phyloP scores from a whole-genome alignment of 768 basidiomycete species.

The Lanmaoa pseudosensibilis region DNA sequence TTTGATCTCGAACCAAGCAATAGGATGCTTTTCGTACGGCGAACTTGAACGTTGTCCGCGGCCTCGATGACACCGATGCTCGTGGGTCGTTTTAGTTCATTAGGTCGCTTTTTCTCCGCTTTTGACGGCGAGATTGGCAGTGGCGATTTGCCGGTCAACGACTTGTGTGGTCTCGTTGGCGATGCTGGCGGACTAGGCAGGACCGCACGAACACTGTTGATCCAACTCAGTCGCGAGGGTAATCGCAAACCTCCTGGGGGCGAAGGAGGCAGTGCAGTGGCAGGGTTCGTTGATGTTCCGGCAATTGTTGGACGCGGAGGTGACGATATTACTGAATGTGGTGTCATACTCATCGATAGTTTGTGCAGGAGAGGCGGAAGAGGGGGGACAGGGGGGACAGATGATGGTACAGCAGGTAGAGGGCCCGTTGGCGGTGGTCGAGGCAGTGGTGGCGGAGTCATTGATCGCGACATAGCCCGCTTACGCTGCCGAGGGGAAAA shows the following conservation, averaged over 20 bases:
- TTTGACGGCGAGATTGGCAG: constrained; percentile 7
- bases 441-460: constrained; percentile 26
- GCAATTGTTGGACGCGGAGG: constrained; percentile 9
- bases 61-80: constrained; percentile 35
- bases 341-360: constrained; percentile 9
- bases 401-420: constrained; percentile 29
- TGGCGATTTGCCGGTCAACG: constrained; percentile 3
- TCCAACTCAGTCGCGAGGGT: constrained; percentile 33
- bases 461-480: constrained; percentile 26
- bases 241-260: constrained; percentile 32
- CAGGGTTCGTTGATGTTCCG: constrained; percentile 2
- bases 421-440: constrained; percentile 32
- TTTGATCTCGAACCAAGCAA: constrained; percentile 32
- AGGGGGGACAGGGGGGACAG: constrained; percentile 26
- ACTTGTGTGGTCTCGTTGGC: constrained; percentile 19
- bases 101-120: constrained; percentile 5
- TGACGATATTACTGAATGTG: constrained; percentile 3
- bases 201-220: constrained; percentile 25
- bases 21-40: constrained; percentile 33
- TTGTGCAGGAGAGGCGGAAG: constrained; percentile 26
- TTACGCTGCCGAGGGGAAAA: constrained; percentile 22
- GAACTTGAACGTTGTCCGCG: constrained; percentile 24
- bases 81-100: constrained; percentile 21
- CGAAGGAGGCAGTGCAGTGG: constrained; percentile 24
- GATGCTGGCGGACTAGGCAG: constrained; percentile 34